A percentile compares a stretch with the other conserved stretches of the same genome.
Evolutionary conservation across 2,329 filamentous ascomycete genomes (phyloP).

Genomic region (Stromatinia cepivora): DNA sequence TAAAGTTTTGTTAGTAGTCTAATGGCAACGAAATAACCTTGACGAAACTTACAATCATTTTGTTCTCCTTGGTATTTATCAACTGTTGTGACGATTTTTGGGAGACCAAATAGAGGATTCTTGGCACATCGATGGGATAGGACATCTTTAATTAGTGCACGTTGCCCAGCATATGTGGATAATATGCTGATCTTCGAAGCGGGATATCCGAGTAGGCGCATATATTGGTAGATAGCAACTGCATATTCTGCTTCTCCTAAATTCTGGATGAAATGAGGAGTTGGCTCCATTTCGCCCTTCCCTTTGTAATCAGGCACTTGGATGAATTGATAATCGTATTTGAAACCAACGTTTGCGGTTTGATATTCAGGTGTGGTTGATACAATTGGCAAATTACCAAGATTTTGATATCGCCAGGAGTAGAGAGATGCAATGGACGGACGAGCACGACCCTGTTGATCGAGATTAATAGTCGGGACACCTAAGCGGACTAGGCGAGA

Average conservation of each 20-base stretch:
- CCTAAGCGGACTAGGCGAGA: slow-evolving; percentile 86
- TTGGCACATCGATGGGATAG: slow-evolving; percentile 78
- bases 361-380: slow-evolving; percentile 69
- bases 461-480: slow-evolving; percentile 85
- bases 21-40: background rate
- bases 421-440: slow-evolving; percentile 87
- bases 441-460: slow-evolving; percentile 89
- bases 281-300: slow-evolving; percentile 82
- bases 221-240: slow-evolving; percentile 94
- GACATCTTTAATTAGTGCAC: slow-evolving; percentile 84
- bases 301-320: slow-evolving; percentile 93
- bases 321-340: slow-evolving; percentile 95
- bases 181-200: slow-evolving; percentile 74
- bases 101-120: slow-evolving; percentile 83
- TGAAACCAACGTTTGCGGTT: slow-evolving; percentile 85
- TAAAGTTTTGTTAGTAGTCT: slow-evolving; percentile 42
- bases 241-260: slow-evolving; percentile 96
- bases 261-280: slow-evolving; percentile 94
- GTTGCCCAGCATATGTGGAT: slow-evolving; percentile 90
- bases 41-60: slow-evolving; percentile 79
- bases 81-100: slow-evolving; percentile 87
- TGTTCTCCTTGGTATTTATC: slow-evolving; percentile 99
- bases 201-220: slow-evolving; percentile 92
- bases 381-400: slow-evolving; percentile 78
- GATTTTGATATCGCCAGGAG: slow-evolving; percentile 83